Percentiles rank a stretch among this genome's conserved stretches.
phyloP scores from a whole-genome alignment of 148 eudicot genomes.

The Rheum nobile region DNA sequence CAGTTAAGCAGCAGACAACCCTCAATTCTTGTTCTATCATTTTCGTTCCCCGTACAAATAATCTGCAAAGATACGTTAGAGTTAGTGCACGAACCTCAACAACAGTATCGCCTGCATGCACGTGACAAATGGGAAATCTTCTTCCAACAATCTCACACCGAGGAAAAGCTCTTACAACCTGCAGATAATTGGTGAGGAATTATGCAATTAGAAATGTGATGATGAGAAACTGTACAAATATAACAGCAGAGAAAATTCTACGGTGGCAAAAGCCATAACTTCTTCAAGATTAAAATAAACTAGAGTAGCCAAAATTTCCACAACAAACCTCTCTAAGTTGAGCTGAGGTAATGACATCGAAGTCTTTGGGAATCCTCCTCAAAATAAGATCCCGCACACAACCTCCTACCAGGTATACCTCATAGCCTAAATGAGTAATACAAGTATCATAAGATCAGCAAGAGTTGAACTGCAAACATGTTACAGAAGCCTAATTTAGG shows the following conservation, averaged over 20 bases:
- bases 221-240: neutral
- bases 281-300: neutral
- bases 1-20: neutral
- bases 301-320: neutral
- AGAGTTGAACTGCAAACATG: neutral
- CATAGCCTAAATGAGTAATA: conserved; percentile 34
- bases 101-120: conserved; percentile 35
- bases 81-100: conserved; percentile 43
- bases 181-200: neutral
- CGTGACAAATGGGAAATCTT: conserved; percentile 82
- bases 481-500: neutral
- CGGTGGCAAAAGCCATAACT: neutral
- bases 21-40: neutral
- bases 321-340: conserved; percentile 57
- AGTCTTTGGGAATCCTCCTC: conserved; percentile 81
- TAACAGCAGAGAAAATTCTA: neutral
- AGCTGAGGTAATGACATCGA: conserved; percentile 82
- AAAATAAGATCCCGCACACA: conserved; percentile 90
- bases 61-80: neutral
- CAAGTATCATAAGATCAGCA: neutral
- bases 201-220: neutral
- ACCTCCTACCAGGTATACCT: conserved; percentile 96
- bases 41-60: neutral
- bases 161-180: conserved; percentile 45
- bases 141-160: conserved; percentile 46